A percentile compares a stretch with the other conserved stretches of the same genome.
Conservation (phyloP, 495 filamentous ascomycete species). For the Jackrogersella multiformis region DNA sequence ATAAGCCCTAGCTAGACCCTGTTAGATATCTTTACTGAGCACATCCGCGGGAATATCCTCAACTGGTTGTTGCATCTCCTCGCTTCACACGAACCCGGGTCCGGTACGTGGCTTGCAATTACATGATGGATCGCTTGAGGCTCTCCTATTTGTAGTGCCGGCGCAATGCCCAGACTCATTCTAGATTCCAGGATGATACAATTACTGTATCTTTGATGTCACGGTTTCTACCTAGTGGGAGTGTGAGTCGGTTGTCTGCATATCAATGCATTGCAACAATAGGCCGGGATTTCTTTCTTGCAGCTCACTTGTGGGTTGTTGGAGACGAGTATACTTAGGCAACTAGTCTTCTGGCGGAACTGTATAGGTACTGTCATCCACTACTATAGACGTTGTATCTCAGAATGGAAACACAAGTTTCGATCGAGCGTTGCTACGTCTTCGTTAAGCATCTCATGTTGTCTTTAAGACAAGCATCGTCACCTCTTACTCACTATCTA, state of each 20-base stretch:
- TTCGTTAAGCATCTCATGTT: background rate
- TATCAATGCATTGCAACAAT: slow-evolving; percentile 29
- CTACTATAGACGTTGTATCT: slow-evolving; percentile 13
- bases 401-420: slow-evolving; percentile 17
- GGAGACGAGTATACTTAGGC: slow-evolving; percentile 17
- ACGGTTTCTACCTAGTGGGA: slow-evolving; percentile 19
- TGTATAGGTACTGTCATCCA: slow-evolving; percentile 8
- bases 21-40: slow-evolving; percentile 3
- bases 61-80: slow-evolving; percentile 36
- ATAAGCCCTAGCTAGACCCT: slow-evolving; percentile 32
- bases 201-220: slow-evolving; percentile 36
- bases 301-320: slow-evolving; percentile 15
- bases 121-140: slow-evolving; percentile 8
- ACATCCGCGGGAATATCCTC: slow-evolving; percentile 42
- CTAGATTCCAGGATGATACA: slow-evolving; percentile 9
- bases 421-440: background rate
- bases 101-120: slow-evolving; percentile 11
- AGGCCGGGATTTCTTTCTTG: slow-evolving; percentile 24
- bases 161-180: slow-evolving; percentile 18
- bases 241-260: slow-evolving; percentile 24
- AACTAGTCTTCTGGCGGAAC: slow-evolving; percentile 12
- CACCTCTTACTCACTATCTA: background rate
- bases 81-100: slow-evolving; percentile 21
- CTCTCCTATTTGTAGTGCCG: slow-evolving; percentile 18
- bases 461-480: background rate